Evolutionary conservation across 495 filamentous ascomycete genomes (phyloP), one percentile per base, ranked within the genome.

Genomic region (Penicillium pulvis): DNA sequence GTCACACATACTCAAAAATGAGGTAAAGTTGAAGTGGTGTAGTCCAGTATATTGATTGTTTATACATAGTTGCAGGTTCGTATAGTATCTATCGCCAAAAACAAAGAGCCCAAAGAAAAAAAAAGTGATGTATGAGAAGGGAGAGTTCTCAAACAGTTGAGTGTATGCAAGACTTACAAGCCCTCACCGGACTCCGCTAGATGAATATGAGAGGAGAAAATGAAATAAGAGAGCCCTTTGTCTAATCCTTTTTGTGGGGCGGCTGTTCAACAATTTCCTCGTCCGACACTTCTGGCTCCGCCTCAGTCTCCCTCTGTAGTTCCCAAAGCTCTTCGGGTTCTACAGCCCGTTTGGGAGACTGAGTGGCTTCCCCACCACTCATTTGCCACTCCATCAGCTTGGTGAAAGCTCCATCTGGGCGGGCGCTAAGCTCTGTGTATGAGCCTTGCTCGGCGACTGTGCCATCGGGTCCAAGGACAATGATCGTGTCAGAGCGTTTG

Each of bases 331-430:
- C 66, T 23, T 76, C 75, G 28, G 70, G 53, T 9, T 71, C 61
- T 31, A 53, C 54, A 7, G 68, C 49, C 42, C 63, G 65, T 6
- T 65, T 45, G 30, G 67, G 64, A n/a, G 75, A 59, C 20, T 68
- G 62, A 0, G 56, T 26, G 2, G 75, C 71, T 41, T 95, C 91
- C 10, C 88, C 87, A 14, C 92, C 95, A 61, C 83, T 93, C 83
- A 98, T 89, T 75, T 98, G 94, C 95, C 95, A 98, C 71, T 98
- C 92, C 94, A 98, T 98, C 49, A 98, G 79, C 74, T 90, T 91
- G 30, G 85, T 92, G 69, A 98, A 98, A 7, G 92, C 90, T 41
- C 93, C 93, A 24, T 88, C 75, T 5, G 80, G 81, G 39, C 89
- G 85, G 19, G 79, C 73, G 62, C 86, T 89, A 26, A 98, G 80